Conservation (phyloP, 345 rosid genomes). For the Bruguiera gymnorhiza region DNA sequence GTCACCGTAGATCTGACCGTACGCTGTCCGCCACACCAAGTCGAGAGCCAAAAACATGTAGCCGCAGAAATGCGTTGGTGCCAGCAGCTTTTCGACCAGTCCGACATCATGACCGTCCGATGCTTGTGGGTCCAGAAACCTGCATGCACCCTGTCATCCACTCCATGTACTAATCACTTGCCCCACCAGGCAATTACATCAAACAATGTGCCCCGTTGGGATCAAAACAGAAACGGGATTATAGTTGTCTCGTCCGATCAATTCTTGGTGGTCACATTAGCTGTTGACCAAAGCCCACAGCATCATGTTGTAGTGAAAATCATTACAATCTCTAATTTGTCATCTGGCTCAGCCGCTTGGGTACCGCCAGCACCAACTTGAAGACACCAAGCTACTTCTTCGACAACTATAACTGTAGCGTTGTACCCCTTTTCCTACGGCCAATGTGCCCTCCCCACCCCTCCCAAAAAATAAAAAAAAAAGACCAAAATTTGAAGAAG, state of each 20-base stretch:
- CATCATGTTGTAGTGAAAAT: too few relatives aligned
- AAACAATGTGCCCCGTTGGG: not conserved
- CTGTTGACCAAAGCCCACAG: too few relatives aligned
- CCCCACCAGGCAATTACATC: not conserved
- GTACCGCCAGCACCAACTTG: too few relatives aligned
- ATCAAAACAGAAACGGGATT: not conserved
- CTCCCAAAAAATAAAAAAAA: not conserved
- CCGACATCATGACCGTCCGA: slow-evolving; percentile 10
- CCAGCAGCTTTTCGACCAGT: not conserved
- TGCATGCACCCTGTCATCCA: slow-evolving; percentile 30
- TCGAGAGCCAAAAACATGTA: slow-evolving; percentile 2
- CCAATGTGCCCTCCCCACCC: too few relatives aligned
- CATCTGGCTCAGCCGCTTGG: too few relatives aligned
- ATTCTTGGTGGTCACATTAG: too few relatives aligned
- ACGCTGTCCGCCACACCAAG: not conserved
- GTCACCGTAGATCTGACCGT: slow-evolving; percentile 19
- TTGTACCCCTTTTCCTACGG: too few relatives aligned
- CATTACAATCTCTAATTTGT: too few relatives aligned
- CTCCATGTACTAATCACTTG: slow-evolving; percentile 6
- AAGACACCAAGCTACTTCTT: too few relatives aligned
- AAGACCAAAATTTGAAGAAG: not conserved
- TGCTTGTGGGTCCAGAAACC: not conserved
- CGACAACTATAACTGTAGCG: too few relatives aligned
- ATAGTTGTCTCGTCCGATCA: too few relatives aligned
- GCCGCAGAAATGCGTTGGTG: slow-evolving; percentile 9